Conservation (phyloP, 2,329 filamentous ascomycete genomes). For the Fusarium oxysporum region DNA sequence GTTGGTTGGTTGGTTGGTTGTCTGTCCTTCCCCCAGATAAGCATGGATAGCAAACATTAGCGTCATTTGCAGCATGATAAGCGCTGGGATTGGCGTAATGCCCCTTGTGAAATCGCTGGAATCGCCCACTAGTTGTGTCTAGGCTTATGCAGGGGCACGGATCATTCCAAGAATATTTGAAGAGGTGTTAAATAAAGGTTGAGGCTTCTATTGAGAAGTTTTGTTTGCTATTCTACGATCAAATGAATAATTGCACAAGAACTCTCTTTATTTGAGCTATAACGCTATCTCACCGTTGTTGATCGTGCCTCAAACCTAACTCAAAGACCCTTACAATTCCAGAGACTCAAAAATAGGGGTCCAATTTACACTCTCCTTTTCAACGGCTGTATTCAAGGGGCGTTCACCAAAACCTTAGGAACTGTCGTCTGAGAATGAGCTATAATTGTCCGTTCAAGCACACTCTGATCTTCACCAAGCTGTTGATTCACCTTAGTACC, state of each 20-base stretch:
- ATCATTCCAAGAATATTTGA: constrained; percentile 24
- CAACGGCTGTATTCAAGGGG: constrained; percentile 8
- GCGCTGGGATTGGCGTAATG: constrained; percentile 40
- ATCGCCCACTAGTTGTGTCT: constrained; percentile 27
- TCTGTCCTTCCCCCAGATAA: constrained; percentile 42
- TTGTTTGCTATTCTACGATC: neutral
- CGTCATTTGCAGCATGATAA: constrained; percentile 34
- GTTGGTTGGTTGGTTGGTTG: constrained; percentile 17
- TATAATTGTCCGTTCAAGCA: neutral
- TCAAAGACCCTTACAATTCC: neutral
- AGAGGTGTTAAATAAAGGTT: constrained; percentile 10
- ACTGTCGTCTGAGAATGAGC: neutral
- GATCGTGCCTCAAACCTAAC: neutral
- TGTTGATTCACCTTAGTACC: neutral
- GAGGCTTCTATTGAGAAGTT: neutral
- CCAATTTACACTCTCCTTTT: constrained; percentile 38
- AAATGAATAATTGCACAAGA: neutral
- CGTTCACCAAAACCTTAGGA: neutral
- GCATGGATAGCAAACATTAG: constrained; percentile 32
- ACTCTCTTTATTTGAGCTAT: neutral
- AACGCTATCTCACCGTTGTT: neutral
- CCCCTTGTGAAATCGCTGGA: constrained; percentile 38
- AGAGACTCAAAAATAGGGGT: constrained; percentile 32
- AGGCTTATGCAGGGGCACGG: constrained; percentile 36
- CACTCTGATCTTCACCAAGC: neutral